Base-by-base conservation (phyloP, 129 eudicot species). In the Saussurea involucrata region DNA sequence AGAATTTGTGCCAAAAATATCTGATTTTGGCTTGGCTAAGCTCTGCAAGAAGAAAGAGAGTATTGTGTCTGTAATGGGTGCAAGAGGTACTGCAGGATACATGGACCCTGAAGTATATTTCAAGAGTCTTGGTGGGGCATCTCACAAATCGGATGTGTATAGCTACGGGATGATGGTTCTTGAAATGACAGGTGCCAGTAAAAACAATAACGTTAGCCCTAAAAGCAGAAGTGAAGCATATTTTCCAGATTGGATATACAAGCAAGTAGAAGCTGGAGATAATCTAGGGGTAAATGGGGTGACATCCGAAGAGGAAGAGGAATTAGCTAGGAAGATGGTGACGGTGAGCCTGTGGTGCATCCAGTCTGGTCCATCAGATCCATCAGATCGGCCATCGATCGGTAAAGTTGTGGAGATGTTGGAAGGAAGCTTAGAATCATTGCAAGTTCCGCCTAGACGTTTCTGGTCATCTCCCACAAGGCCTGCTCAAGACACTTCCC, bases 21-120 rank as follows among this genome's bases (percentile, higher is more conserved):
- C 87, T 0, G 87, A 83, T 24, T 83, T 83, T 46, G 87, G 86
- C 18, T 79, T 78, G 1, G 83, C 87, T 13, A 83, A 65, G 53
- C 37, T 83, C 11, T 83, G 71, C 25, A 74, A 66, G 11, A 32
- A 49, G 25, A 65, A 77, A 44, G 71, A 82, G 25, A 82, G 86
- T 53, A 36, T 66, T 1, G 61, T 77, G 3, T 77, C 82, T 5
- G 77, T 71, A 57, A 7, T 65, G n/a, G 82, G 44, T 10, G 75
- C 82, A 2, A 82, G 82, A 72, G 82, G 86, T 34, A 82, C 85
- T 2, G 25, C 74, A 24, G 85, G 85, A 15, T 82, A 75, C 65
- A 80, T 80, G 22, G 84, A 78, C 34, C 83, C 83, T 0, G 83
- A 79, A 72, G 65, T 79, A 6, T 53, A 74, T 6, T 28, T 76